Percentiles rank a stretch among this genome's conserved stretches.
These are phyloP conservation scores for Buxus sempervirens DNA, from an alignment of 164 flowering plant genomes.

Conservation along the genomic window DNA sequence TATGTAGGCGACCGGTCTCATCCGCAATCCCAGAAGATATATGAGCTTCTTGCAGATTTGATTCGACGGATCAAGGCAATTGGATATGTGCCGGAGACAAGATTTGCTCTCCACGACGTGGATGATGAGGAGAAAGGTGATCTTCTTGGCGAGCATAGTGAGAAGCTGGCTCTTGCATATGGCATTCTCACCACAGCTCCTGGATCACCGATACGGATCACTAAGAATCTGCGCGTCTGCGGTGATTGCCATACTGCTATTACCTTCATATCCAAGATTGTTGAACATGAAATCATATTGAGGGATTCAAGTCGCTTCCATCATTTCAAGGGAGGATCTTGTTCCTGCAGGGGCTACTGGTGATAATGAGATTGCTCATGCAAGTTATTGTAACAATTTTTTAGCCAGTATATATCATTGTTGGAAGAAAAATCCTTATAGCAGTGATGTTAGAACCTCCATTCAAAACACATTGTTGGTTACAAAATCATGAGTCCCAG, in stretches of 20 bases:
- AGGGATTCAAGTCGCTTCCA: conserved; percentile 82
- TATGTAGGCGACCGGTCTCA: conserved; percentile 75
- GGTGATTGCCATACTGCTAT: conserved; percentile 79
- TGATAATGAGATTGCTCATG: conserved; percentile 30
- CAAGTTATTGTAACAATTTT: no score
- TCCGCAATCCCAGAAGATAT: conserved; percentile 53
- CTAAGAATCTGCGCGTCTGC: conserved; percentile 77
- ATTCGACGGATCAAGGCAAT: conserved; percentile 45
- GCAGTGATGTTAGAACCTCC: no score
- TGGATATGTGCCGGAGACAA: conserved; percentile 73
- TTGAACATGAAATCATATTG: conserved; percentile 63
- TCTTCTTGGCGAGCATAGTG: conserved; percentile 71
- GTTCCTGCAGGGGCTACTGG: conserved; percentile 82
- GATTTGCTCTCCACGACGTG: conserved; percentile 78
- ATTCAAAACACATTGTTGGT: no score
- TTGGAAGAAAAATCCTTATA: no score
- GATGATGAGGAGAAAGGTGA: conserved; percentile 84
- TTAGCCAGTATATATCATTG: no score
- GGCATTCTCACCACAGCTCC: conserved; percentile 54
- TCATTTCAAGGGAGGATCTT: conserved; percentile 72
- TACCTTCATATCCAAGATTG: conserved; percentile 54
- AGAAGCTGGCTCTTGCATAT: conserved; percentile 84
- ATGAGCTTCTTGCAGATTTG: conserved; percentile 42
- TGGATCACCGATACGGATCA: conserved; percentile 63
- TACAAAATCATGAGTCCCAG: no score